Evolutionary conservation across 1,284 basidiomycete species (phyloP).

Genomic region (Afroboletus lepidellus): DNA sequence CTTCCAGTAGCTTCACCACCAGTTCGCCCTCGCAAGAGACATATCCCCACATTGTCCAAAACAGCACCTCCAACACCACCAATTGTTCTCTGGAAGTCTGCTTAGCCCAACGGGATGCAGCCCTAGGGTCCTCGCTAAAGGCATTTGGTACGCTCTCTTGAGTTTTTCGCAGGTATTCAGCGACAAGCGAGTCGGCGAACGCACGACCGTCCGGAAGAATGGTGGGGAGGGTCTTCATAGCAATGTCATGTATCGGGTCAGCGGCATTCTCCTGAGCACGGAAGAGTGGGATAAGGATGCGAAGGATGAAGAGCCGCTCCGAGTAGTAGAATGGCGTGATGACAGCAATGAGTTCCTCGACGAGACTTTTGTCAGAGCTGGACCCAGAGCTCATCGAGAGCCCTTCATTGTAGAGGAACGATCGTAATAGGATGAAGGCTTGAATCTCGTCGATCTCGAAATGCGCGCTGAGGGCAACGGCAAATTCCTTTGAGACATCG

Average conservation of each 20-base stretch:
- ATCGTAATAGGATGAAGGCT: constrained; percentile 67
- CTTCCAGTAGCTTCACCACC: constrained; percentile 61
- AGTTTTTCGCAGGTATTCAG: constrained; percentile 58
- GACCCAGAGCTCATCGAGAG: constrained; percentile 51
- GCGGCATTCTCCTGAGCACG: constrained; percentile 57
- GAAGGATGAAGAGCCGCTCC: constrained; percentile 69
- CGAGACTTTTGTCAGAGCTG: constrained; percentile 38
- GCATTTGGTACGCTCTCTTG: constrained; percentile 51
- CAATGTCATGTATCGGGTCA: constrained; percentile 55
- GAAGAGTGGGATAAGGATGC: constrained; percentile 61
- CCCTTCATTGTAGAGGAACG: constrained; percentile 79
- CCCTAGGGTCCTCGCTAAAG: constrained; percentile 53
- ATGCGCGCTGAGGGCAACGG: constrained; percentile 64
- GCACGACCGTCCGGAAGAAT: constrained; percentile 60
- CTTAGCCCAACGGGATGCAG: constrained; percentile 73
- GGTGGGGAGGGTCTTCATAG: constrained; percentile 53
- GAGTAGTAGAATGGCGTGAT: constrained; percentile 80
- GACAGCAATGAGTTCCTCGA: constrained; percentile 63
- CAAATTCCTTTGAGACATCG: constrained; percentile 64
- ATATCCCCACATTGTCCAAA: constrained; percentile 84
- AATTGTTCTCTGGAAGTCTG: constrained; percentile 80
- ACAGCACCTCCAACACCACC: constrained; percentile 77
- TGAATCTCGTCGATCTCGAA: constrained; percentile 78
- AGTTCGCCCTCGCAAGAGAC: constrained; percentile 62
- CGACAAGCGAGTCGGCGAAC: constrained; percentile 57